A percentile compares a stretch with the other conserved stretches of the same genome.
These are phyloP conservation scores for Leucoagaricus sp. DNA, from an alignment of 1,284 basidiomycete species.

Conservation along the genomic window DNA sequence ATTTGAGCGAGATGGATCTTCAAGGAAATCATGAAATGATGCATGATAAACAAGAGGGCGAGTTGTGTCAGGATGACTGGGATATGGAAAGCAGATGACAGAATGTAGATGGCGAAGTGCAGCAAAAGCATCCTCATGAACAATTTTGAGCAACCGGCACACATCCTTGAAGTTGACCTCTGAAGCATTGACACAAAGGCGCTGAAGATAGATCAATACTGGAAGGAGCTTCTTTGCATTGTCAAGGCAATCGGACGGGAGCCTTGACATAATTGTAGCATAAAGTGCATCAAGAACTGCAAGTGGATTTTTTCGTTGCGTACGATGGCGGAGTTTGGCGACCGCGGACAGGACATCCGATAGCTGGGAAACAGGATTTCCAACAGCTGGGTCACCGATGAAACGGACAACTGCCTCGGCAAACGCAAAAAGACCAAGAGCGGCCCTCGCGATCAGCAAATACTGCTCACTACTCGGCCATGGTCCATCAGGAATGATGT, in stretches of 20 bases:
- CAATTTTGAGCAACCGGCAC: not conserved
- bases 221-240: not conserved
- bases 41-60: not conserved
- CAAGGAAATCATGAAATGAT: not conserved
- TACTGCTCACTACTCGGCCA: not conserved
- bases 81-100: not conserved
- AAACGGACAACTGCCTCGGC: not conserved
- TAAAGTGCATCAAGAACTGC: not conserved
- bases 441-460: not conserved
- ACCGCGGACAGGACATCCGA: not conserved
- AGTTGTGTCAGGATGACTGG: not conserved
- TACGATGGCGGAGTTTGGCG: not conserved
- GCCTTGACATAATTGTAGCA: not conserved
- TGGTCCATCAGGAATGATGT: no score
- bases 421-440: not conserved
- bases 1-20: not conserved
- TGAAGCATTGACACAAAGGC: not conserved
- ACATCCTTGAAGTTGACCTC: not conserved
- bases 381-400: not conserved
- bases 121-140: not conserved
- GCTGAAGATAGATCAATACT: not conserved
- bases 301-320: not conserved
- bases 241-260: not conserved
- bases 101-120: constrained; percentile 1
- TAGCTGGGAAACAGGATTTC: constrained; percentile 1